Base-by-base conservation (phyloP, 148 eudicot species). In the Fagopyrum homotropicum region DNA sequence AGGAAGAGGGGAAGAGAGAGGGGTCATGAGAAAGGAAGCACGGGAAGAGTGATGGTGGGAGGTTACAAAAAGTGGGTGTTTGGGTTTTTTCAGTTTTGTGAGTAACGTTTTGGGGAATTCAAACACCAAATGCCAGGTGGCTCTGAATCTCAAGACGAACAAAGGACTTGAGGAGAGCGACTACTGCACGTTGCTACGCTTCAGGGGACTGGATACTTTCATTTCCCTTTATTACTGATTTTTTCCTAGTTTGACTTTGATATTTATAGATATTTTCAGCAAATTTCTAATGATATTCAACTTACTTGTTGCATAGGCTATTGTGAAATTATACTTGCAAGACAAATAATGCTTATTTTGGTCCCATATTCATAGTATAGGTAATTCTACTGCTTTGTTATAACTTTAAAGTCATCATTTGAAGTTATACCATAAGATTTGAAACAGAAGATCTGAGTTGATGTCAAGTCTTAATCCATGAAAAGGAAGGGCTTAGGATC, bases 91-190 rank as follows among this genome's bases (percentile, higher is more conserved):
- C 7, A 0, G 22, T 57, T 57, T 61, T 61, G 5, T 9, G 52
- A 49, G 52, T 49, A 49, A 49, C 52, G 52, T 40, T 29, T 63
- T 63, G 26, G 40, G 69, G 69, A 30, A 63, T 63, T 63, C 45
- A 63, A 63, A 66, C 71, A 15, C 47, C 71, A 6, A 40, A 35
- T 40, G 71, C 71, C 71, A 66, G 71, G 71, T 66, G 71, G 71
- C 71, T 61, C 68, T 7, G 68, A 61, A 61, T 61, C 68, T 5
- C 60, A 55, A 6, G 35, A 11, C 6, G 30, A 59, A 57, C 29
- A n/a, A 19, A 17, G 30, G 52, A 49, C 12, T 9, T 8, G 12
- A 12, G 52, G 64, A 59, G 11, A 19, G 64, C 45, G 46, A 14
- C 70, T 64, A 0, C 66, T 61, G 7, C 68, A 29, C 15, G 4